Evolutionary conservation across 2,329 filamentous ascomycete species (phyloP), one percentile per base, ranked within the genome.

Genomic region (Graphiopsis chlorocephala): DNA sequence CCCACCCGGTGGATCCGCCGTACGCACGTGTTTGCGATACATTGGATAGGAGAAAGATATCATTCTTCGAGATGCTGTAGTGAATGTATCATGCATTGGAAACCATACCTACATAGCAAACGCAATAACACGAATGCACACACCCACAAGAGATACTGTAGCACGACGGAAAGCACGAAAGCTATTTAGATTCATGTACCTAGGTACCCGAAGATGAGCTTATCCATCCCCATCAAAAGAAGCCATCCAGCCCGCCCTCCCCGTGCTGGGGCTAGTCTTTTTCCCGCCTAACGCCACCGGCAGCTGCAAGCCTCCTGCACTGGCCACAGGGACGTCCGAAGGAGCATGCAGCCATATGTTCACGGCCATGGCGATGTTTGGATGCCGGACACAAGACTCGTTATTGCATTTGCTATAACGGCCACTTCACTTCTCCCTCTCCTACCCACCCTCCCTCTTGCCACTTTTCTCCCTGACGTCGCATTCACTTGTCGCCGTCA

Each of bases 401-500:
- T 20, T 20, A 6, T 12, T 11, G 11, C 50, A 31, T 35, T 25
- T 35, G 31, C 53, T n/a, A 56, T 25, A 56, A 38, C 53, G n/a
- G 31, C 53, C 53, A 35, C 38, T 26, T 15, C 53, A 38, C 53
- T 29, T 10, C 35, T 38, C 25, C 52, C 48, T 28, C 52, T 31
- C 12, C 55, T 42, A 38, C 20, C 33, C 12, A 45, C 15, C 12
- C 5, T 26, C 23, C 25, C 50, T 28, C 23, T 58, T 8, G 8
- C 20, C 35, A 26, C 55, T 25, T 23, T 23, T 28, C 55, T 58
- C 25, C 35, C 55, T 29, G 55, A 25, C 55, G 31, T 58, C 55
- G 55, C 55, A 58, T 58, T 58, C 15, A 28, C 55, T 58, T 58
- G 55, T 28, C 17, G 35, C 55, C 31, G 55, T 45, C 55, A 58